Base-by-base conservation (phyloP, 441 rosid species). In the Syzygium malaccense region DNA sequence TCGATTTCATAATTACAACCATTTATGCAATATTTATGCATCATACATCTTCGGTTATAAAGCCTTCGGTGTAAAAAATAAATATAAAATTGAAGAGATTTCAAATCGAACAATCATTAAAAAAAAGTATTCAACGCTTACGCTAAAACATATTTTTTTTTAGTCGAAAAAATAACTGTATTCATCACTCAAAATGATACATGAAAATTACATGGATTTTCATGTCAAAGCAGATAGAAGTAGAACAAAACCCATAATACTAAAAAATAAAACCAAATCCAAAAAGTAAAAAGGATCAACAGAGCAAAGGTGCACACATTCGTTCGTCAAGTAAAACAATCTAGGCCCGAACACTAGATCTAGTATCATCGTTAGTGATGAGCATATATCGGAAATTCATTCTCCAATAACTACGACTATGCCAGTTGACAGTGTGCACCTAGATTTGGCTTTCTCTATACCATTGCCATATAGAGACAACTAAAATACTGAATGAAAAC, bases 341-440 rank as follows among this genome's bases (percentile, higher is more conserved):
- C 2, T 0, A 3, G 2, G 4, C 14, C 13, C 7, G 13, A 60
- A 4, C 14, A 62, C 20, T 15, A 62, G 4, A 62, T 62, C 33
- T 62, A 14, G 33, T 14, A 62, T 62, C 17, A 28, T 62, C 9
- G 30, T 62, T 0, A 7, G 1, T 28, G 18, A n/a, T 62, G 33
- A 62, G 71, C 33, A 14, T 19, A n/a, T 32, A 0, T 14, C 5
- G 1, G 1, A 62, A n/a, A 30, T 32, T 62, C 20, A 1, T 2
- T 30, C 37, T 62, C 37, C 7, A 62, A 0, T 32, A 62, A 30
- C 71, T 62, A n/a, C 3, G 37, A 9, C 19, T 14, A n/a, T 62
- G 71, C 71, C 17, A 62, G 11, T 8, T n/a, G 20, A 4, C 1
- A 0, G 2, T n/a, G 2, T 14, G 3, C 17, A 3, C 37, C 20